A percentile compares a stretch with the other conserved stretches of the same genome.
phyloP scores from a whole-genome alignment of 2,329 filamentous ascomycete genomes.

The Sclerotinia sclerotiorum region DNA sequence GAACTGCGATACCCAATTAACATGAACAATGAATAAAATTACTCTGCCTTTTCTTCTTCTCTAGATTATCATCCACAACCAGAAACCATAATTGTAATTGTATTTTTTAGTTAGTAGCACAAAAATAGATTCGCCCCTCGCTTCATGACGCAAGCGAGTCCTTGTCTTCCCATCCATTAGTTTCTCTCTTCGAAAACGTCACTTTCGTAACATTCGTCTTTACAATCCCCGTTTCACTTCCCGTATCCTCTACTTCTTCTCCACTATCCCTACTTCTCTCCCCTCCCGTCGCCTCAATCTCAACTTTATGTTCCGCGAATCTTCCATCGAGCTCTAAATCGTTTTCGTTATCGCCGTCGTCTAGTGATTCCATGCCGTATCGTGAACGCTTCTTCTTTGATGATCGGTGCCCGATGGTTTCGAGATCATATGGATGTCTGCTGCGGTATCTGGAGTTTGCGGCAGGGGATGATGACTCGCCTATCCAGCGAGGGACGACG shows the following conservation, averaged over 20 bases:
- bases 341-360: neutral
- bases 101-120: too few relatives aligned
- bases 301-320: neutral
- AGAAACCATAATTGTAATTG: too few relatives aligned
- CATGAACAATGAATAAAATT: too few relatives aligned
- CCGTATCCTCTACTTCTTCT: neutral
- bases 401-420: slow-evolving; percentile 16
- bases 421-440: slow-evolving; percentile 2
- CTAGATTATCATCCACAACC: too few relatives aligned
- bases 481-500: neutral
- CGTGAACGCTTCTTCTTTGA: slow-evolving; percentile 4
- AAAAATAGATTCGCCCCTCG: too few relatives aligned
- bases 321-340: slow-evolving; percentile 9
- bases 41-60: too few relatives aligned
- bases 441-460: neutral
- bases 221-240: neutral
- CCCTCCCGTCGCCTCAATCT: neutral
- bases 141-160: neutral
- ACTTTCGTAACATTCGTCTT: slow-evolving; percentile 1
- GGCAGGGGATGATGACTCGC: neutral
- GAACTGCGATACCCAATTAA: too few relatives aligned
- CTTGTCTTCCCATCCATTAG: neutral
- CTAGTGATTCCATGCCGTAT: neutral
- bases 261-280: neutral
- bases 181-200: neutral